Base-by-base conservation (phyloP, 2,329 filamentous ascomycete genomes). In the Ophiostoma novo-ulmi region DNA sequence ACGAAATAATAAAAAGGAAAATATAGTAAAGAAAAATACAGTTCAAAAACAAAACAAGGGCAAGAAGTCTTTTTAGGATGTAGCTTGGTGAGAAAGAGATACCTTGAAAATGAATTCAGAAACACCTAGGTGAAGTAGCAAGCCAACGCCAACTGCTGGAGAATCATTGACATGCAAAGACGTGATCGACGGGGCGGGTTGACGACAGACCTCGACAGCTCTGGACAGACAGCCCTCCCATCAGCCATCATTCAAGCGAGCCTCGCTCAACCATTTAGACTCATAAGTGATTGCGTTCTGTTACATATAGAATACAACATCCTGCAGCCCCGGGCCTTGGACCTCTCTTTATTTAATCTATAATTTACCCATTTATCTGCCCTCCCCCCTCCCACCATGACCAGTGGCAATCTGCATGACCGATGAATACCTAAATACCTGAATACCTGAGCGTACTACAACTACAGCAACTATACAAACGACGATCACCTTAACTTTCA, bases 141-240 rank as follows among this genome's bases (percentile, higher is more conserved):
- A 31, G 31, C 31, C 31, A 14, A 14, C 39, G 48, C 48, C 48
- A 55, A 55, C 5, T 6, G n/a, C 20, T 22, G 48, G 14, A 58
- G 10, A 31, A 26, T 13, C 52, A 58, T 26, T 4, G n/a, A 55
- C 26, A 66, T 26, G 26, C 26, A 55, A 70, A 70, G 69, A 67
- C 69, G 69, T 70, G 64, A 70, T 70, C 26, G 36, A 58, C n/a
- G 52, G 52, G 52, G 52, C 52, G n/a, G 52, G 52, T 14, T 58
- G 52, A 58, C 52, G 52, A 58, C 52, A 58, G 52, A 22, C 52
- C 52, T 58, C 52, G 10, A 70, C 67, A 65, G 17, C 52, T 17
- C 35, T 26, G 52, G 52, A 52, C 20, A 26, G 31, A 20, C 44
- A 48, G 44, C 44, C 44, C 44, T 48, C 22, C 22, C 52, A 58